Evolutionary conservation across 768 basidiomycete genomes (phyloP), one percentile per base, ranked within the genome.

Genomic region (Boletus vermiculosoides): DNA sequence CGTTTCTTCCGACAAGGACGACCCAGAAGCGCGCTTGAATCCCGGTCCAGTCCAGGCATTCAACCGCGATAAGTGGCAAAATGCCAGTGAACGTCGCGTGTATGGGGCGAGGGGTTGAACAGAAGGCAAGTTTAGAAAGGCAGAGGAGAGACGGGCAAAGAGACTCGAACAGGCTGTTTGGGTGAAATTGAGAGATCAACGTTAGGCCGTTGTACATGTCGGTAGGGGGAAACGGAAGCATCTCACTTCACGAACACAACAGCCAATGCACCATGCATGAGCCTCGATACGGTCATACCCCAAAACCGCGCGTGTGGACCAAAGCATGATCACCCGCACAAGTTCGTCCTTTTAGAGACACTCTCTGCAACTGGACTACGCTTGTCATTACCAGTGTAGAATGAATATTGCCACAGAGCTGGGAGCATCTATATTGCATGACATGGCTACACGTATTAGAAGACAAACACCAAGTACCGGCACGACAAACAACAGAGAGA

Each of bases 41-140:
- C 96, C 97, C 7, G 88, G n/a, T n/a, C n/a, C n/a, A n/a, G n/a
- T 98, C 13, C 97, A 99, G 69, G 93, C 98, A 72, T 99, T 97
- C 79, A 99, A 99, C 74, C 82, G 97, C 39, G 97, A 99, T 73
- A 72, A n/a, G n/a, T n/a, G n/a, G n/a, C n/a, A n/a, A n/a, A n/a
- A n/a, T n/a, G n/a, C n/a, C n/a, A n/a, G n/a, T 92, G 45, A 94
- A 91, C 61, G 86, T 98, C 42, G 92, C 94, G 22, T 90, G 89
- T 61, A 98, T 99, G 94, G 94, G 88, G 90, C 57, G 89, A 94
- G 65, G 77, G 85, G 54, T 51, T 83, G 40, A 82, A 88, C 67
- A 74, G 79, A 84, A 67, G 76, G 70, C 57, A 81, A 76, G 63
- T 92, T 87, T 84, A 76, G 70, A 62, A 73, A 74, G 63, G 69